These are phyloP conservation scores for Gossypium trilobum DNA, from an alignment of 441 rosid species.

Conservation along the genomic window DNA sequence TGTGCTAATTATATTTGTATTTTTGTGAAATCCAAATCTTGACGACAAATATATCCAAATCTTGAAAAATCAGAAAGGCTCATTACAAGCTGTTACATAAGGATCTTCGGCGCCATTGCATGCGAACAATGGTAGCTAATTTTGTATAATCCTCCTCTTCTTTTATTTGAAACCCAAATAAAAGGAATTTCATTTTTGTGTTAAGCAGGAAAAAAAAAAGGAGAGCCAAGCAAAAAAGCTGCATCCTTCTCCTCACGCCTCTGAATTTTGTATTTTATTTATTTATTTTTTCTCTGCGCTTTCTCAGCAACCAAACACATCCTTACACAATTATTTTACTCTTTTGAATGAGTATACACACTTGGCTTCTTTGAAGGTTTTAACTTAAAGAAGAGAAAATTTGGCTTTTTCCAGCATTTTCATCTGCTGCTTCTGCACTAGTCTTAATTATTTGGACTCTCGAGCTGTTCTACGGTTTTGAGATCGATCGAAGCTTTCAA, in stretches of 20 bases:
- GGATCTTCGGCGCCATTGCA: too few relatives aligned
- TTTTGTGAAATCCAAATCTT: too few relatives aligned
- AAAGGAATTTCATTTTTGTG: conserved; percentile 10
- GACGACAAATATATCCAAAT: too few relatives aligned
- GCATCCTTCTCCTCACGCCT: conserved; percentile 35
- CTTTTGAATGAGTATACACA: conserved; percentile 2
- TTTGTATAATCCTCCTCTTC: too few relatives aligned
- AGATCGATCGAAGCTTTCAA: conserved; percentile 24
- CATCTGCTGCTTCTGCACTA: conserved; percentile 10
- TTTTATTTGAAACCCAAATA: too few relatives aligned
- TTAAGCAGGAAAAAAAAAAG: conserved; percentile 23
- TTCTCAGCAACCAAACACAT: conserved; percentile 28
- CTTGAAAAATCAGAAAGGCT: too few relatives aligned
- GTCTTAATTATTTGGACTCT: conserved; percentile 10
- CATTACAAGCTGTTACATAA: too few relatives aligned
- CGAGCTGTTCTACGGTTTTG: conserved; percentile 11
- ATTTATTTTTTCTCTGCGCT: conserved; percentile 15
- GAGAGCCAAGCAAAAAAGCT: conserved; percentile 22
- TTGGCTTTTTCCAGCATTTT: conserved; percentile 14
- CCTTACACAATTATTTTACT: conserved; percentile 9
- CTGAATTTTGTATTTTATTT: conserved; percentile 26
- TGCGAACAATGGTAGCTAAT: too few relatives aligned
- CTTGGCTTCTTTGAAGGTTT: conserved; percentile 8
- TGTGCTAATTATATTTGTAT: too few relatives aligned
- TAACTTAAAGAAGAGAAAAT: conserved; percentile 3